Evolutionary conservation across 2,329 filamentous ascomycete species (phyloP).

Genomic region (Talaromyces pinophilus): DNA sequence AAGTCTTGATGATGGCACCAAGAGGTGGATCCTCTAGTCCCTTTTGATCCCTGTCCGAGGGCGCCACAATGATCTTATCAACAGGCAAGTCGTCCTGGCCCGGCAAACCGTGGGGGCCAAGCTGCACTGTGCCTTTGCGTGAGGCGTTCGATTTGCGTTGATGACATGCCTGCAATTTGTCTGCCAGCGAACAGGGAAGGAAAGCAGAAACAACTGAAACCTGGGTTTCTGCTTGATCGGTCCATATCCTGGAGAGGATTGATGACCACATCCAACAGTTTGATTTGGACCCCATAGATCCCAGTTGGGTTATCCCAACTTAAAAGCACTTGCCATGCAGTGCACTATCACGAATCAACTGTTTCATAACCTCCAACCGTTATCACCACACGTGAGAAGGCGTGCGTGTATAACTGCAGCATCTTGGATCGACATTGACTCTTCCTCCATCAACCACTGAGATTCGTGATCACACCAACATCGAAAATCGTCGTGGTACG

Average conservation of each 20-base stretch:
- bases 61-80: background rate
- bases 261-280: background rate
- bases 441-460: background rate
- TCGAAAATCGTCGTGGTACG: background rate
- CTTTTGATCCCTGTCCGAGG: background rate
- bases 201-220: background rate
- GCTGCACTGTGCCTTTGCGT: background rate
- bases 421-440: background rate
- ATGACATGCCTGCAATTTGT: background rate
- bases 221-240: background rate
- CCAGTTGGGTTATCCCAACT: background rate
- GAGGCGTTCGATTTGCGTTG: background rate
- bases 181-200: background rate
- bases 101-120: slow-evolving; percentile 1
- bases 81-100: background rate
- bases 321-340: background rate
- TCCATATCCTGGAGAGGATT: background rate
- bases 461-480: background rate
- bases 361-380: background rate
- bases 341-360: background rate
- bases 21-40: background rate
- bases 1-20: background rate
- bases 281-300: background rate
- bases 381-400: background rate
- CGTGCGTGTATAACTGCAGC: background rate